Conservation (phyloP, 225 moss, liverwort and hornwort species). For the Physcomitrium patens region DNA sequence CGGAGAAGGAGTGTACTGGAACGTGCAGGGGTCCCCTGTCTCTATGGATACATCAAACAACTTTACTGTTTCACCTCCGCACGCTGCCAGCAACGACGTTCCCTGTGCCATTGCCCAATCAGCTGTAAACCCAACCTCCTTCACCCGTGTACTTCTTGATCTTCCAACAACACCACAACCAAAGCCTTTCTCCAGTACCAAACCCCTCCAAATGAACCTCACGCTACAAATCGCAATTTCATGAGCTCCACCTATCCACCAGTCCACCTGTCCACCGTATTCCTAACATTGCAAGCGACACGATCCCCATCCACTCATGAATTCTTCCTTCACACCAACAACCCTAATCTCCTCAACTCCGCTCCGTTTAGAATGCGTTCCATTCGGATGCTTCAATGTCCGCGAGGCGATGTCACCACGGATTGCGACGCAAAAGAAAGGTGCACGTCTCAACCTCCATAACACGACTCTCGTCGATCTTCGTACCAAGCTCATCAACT, state of each 20-base stretch:
- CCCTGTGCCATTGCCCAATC: conserved; percentile 51
- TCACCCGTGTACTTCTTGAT: conserved; percentile 14
- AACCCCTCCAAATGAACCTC: background rate
- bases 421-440: background rate
- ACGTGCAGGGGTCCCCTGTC: conserved; percentile 90
- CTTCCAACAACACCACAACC: conserved; percentile 25
- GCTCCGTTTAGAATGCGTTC: conserved; percentile 16
- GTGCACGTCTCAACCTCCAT: background rate
- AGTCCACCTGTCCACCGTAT: background rate
- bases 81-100: conserved; percentile 78
- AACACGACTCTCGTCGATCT: conserved; percentile 16
- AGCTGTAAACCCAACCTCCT: conserved; percentile 26
- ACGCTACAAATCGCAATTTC: conserved; percentile 19
- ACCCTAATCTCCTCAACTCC: conserved; percentile 42
- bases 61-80: conserved; percentile 98
- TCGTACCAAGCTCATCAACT: conserved; percentile 29
- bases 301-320: background rate
- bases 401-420: conserved; percentile 22
- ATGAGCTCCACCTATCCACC: conserved; percentile 4
- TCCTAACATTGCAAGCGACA: background rate
- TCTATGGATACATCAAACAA: conserved; percentile 92
- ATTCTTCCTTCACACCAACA: conserved; percentile 17
- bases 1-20: conserved; percentile 85
- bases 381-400: background rate
- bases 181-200: conserved; percentile 5